These are phyloP conservation scores for Immersiporthe knoxdaviesiana DNA, from an alignment of 2,329 filamentous ascomycete genomes.

Conservation along the genomic window DNA sequence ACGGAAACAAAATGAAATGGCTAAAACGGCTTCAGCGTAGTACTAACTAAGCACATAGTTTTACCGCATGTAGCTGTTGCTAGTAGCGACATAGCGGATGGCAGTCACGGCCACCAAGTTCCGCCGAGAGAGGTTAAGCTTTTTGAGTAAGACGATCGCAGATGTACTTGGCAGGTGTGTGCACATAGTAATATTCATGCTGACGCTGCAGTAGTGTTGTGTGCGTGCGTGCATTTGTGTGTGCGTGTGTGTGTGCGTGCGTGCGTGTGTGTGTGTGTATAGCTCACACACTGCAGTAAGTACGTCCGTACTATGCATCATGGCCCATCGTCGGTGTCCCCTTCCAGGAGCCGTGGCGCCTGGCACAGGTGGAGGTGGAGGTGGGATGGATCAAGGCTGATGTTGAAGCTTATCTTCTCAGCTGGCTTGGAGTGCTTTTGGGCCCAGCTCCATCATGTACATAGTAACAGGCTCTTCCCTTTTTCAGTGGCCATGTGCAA, in stretches of 20 bases:
- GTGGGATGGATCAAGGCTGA: not conserved
- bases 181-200: not conserved
- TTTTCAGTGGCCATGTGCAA: not conserved
- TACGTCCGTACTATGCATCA: not conserved
- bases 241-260: no score
- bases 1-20: not conserved
- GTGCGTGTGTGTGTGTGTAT: no score
- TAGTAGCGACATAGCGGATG: not conserved
- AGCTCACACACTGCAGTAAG: not conserved
- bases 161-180: not conserved
- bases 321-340: not conserved
- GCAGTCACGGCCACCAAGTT: not conserved
- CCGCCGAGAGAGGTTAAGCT: not conserved
- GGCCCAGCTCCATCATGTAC: not conserved
- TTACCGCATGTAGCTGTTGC: not conserved
- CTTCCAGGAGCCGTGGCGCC: not conserved
- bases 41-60: no score
- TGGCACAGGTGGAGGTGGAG: not conserved
- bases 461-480: not conserved
- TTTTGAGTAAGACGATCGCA: not conserved
- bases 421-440: not conserved
- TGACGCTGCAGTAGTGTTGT: not conserved
- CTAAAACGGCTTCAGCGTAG: not conserved
- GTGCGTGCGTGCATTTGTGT: no score
- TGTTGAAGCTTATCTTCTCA: not conserved